Base-by-base conservation (phyloP, 2,329 filamentous ascomycete species). In the Aspergillus unguis region DNA sequence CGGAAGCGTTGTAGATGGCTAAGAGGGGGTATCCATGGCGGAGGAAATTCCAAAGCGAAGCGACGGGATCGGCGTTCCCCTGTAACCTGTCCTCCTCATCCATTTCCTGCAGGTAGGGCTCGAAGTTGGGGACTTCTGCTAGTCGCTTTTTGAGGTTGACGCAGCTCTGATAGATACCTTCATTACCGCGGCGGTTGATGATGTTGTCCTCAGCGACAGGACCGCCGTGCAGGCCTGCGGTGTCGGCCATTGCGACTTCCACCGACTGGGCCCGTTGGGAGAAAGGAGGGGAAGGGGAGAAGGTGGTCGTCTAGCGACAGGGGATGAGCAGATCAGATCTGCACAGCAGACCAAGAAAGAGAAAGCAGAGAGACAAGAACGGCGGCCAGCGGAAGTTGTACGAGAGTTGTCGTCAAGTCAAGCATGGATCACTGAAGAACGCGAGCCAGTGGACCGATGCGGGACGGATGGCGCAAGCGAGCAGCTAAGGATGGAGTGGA, bases 121-220 rank as follows among this genome's bases (percentile, higher is more conserved):
- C 85, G 68, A 97, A 96, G 53, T 84, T 87, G 3, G 91, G 91
- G 6, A 97, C 91, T 60, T 87, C 86, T 51, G 85, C 81, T 56
- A 99, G 78, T 58, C 94, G 85, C 74, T 87, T 85, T 69, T 89
- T 90, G 56, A 97, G 79, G 49, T 86, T 85, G 61, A 95, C 82
- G 71, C 94, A 97, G 71, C 95, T 96, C 73, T 97, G 92, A 73
- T 96, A 99, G 26, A 99, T 83, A 8, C 92, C 96, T 60, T 94
- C 92, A 70, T 96, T 92, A 69, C 92, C 94, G 70, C 90, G 88
- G 73, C 92, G 89, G 75, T 99, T 99, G 79, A 99, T 96, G 71
- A 99, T 95, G 72, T 96, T 96, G 71, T 88, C 83, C 54, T 88
- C 90, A 55, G 91, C 88, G 64, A 90, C 62, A 50, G 72, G 71